Evolutionary conservation across 2,329 filamentous ascomycete genomes (phyloP).

Genomic region (Parasarocladium wereldwijsianum): DNA sequence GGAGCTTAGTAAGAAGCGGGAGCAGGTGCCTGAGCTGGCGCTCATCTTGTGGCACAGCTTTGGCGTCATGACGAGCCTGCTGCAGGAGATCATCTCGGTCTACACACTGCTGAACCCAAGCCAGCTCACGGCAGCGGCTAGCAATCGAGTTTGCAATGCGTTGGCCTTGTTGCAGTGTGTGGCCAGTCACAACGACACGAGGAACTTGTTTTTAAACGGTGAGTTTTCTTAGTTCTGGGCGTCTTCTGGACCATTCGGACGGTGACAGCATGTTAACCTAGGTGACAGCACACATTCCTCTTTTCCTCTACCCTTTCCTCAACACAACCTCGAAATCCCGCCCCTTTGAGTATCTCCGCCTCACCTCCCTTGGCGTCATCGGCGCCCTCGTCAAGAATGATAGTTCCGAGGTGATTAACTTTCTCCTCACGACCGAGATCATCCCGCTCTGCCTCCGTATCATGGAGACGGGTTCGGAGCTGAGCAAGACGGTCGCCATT

Average conservation of each 20-base stretch:
- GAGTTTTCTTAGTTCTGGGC: constrained; percentile 16
- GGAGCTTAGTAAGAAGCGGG: constrained; percentile 95
- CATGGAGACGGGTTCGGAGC: constrained; percentile 96
- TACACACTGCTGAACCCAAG: constrained; percentile 94
- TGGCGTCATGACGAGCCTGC: constrained; percentile 92
- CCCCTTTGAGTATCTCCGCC: constrained; percentile 90
- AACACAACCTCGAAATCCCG: constrained; percentile 98
- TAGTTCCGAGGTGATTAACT: constrained; percentile 97
- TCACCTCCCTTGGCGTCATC: constrained; percentile 92
- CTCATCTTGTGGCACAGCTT: constrained; percentile 98
- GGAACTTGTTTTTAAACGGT: constrained; percentile 89
- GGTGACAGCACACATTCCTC: constrained; percentile 83
- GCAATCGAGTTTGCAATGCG: constrained; percentile 94
- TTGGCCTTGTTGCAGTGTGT: constrained; percentile 92
- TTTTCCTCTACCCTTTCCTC: constrained; percentile 95
- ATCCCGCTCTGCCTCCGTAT: constrained; percentile 95
- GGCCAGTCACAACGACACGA: constrained; percentile 91
- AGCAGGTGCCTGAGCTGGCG: constrained; percentile 92
- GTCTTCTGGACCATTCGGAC: constrained; percentile 1
- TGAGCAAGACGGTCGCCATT: constrained; percentile 97
- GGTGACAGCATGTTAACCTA: too few relatives aligned
- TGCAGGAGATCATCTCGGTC: constrained; percentile 98
- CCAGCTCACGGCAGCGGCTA: constrained; percentile 92
- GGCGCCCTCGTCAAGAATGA: constrained; percentile 97
- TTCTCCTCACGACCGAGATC: constrained; percentile 94